Conservation (phyloP, 805 yeast genomes). For the Suhomyces faveliae region DNA sequence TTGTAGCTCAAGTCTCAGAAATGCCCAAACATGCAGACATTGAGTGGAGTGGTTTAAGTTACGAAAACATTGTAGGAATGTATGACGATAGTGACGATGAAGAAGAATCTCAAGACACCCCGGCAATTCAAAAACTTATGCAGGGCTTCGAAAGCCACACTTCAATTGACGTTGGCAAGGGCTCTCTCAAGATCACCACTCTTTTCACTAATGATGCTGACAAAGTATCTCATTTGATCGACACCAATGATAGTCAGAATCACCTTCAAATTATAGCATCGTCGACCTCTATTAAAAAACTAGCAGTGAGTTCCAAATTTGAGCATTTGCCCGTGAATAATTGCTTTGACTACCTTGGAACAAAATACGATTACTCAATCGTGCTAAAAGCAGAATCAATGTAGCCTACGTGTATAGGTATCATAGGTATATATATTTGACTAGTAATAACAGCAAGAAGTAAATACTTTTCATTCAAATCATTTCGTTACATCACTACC, state of each 20-base stretch:
- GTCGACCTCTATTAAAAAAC: background rate
- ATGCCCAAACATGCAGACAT: slow-evolving; percentile 64
- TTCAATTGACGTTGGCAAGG: slow-evolving; percentile 1
- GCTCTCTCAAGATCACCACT: background rate
- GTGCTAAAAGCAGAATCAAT: background rate
- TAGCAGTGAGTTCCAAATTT: background rate
- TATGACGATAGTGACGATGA: slow-evolving; percentile 41
- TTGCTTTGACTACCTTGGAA: background rate
- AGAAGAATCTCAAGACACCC: background rate
- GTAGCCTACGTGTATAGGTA: background rate
- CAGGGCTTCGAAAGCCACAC: slow-evolving; percentile 1
- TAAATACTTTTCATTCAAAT: slow-evolving; percentile 1
- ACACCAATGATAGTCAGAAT: background rate
- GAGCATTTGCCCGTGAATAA: slow-evolving; percentile 6
- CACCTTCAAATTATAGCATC: slow-evolving; percentile 1
- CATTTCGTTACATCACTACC: slow-evolving; percentile 17
- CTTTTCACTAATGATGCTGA: slow-evolving; percentile 3
- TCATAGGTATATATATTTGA: background rate
- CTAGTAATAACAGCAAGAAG: slow-evolving; percentile 2
- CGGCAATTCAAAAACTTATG: background rate
- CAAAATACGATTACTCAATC: slow-evolving; percentile 1
- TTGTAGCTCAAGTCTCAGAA: slow-evolving; percentile 53
- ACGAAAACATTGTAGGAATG: slow-evolving; percentile 34
- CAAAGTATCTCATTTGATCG: background rate
- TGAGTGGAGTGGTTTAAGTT: slow-evolving; percentile 74